These are phyloP conservation scores for Rubia occidens DNA, from an alignment of 305 asterid genomes.

Conservation along the genomic window DNA sequence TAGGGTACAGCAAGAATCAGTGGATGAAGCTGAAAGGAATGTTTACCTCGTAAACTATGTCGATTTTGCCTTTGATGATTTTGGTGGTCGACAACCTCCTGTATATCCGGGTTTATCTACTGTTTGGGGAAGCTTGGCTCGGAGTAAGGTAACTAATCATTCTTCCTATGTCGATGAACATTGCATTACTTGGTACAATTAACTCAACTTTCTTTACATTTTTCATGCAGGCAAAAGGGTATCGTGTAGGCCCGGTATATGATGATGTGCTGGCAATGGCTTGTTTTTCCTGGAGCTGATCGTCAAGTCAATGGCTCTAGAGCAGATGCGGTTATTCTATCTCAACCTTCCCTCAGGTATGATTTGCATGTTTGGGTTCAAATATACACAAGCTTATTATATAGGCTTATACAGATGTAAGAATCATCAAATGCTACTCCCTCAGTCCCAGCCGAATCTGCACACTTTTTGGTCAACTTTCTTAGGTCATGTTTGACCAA, in stretches of 20 bases:
- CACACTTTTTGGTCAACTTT: no score
- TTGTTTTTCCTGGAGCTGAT: constrained; percentile 95
- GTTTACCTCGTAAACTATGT: constrained; percentile 83
- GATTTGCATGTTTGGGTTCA: constrained; percentile 14
- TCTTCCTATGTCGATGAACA: not conserved
- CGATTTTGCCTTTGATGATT: constrained; percentile 92
- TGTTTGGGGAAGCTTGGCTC: constrained; percentile 99
- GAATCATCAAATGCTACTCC: not conserved
- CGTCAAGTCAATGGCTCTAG: constrained; percentile 95
- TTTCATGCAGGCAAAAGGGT: constrained; percentile 83
- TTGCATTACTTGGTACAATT: not conserved
- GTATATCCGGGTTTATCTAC: constrained; percentile 97
- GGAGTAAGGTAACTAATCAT: constrained; percentile 73
- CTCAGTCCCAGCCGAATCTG: no score
- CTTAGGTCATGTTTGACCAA: no score
- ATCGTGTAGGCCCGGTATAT: constrained; percentile 97
- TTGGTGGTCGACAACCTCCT: constrained; percentile 96
- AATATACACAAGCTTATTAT: not conserved
- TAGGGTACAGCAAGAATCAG: constrained; percentile 98
- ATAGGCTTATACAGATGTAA: not conserved
- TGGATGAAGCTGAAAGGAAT: constrained; percentile 97
- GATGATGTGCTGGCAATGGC: constrained; percentile 99
- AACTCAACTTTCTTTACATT: constrained; percentile 14
- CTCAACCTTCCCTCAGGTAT: constrained; percentile 81
- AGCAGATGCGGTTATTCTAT: constrained; percentile 85